Percentiles rank a stretch among this genome's conserved stretches.
Evolutionary conservation across 2,329 filamentous ascomycete genomes (phyloP).

Genomic region (Phyllosticta citriasiana): DNA sequence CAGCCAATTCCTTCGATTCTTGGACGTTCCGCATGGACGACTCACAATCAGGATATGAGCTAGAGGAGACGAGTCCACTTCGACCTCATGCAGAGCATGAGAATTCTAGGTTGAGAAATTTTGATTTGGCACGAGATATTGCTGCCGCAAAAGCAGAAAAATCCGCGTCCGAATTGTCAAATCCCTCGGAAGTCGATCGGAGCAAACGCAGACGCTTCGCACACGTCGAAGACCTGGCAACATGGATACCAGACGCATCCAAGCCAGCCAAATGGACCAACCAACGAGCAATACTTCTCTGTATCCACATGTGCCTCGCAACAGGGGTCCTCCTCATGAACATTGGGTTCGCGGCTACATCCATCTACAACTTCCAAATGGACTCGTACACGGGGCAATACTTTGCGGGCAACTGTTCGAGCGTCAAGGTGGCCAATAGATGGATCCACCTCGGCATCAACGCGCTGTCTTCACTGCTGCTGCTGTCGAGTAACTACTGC

Average conservation of each 20-base stretch:
- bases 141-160: background rate
- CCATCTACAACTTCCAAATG: background rate
- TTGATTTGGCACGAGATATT: background rate
- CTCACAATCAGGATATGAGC: background rate
- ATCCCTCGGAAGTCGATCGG: background rate
- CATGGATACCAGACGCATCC: background rate
- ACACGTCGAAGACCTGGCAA: background rate
- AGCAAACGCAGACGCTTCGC: background rate
- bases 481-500: background rate
- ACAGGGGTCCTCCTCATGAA: background rate
- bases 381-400: background rate
- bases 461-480: background rate
- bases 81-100: background rate
- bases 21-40: background rate
- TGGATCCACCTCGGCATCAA: slow-evolving; percentile 30
- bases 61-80: background rate
- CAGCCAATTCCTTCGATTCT: background rate
- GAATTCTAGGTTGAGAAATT: background rate
- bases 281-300: background rate
- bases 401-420: background rate
- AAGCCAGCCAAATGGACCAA: background rate
- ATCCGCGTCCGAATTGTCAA: background rate
- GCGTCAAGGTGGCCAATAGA: background rate
- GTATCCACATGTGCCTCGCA: background rate
- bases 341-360: background rate